Evolutionary conservation across 192 early-diverging fungal genomes (phyloP), one percentile per base, ranked within the genome.

Genomic region (Jimgerdemannia flammicorona): DNA sequence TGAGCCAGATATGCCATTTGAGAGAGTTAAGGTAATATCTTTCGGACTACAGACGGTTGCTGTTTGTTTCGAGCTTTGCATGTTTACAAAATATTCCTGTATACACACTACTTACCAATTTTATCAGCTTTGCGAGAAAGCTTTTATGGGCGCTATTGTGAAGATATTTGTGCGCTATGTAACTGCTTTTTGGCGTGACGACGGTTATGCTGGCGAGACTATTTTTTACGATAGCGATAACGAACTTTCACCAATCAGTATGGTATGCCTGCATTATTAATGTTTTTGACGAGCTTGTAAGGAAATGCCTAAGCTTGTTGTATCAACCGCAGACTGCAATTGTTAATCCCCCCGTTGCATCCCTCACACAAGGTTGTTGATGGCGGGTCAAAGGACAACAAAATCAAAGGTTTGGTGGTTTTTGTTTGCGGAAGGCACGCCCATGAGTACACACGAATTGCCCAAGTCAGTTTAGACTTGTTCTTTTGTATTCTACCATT

Each of bases 81-180:
- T 29, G 29, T 29, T 29, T 29, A 29, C 29, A 29, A 29, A 29
- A 29, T 0, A 29, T 29, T 29, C 29, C 29, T 72, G 43, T 72
- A 43, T 59, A 54, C 43, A 9, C 4, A 18, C 40, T 72, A 59
- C 44, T 74, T 18, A 18, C 0, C 40, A n/a, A 11, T 67, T 20
- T 40, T 9, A 29, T 10, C 69, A 75, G 74, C 44, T 75, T n/a
- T 75, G 74, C 43, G 74, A 75, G 68, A 75, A 75, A 41, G 43
- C 44, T 6, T 75, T 75, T n/a, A 75, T 75, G 74, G 66, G 65
- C 9, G 4, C 74, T 3, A 20, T 43, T 17, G 67, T 75, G 7
- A 75, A 75, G 44, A 43, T 75, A 17, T 18, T 43, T 70, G 4
- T 75, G 40, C 65, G 44, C 11, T 75, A 75, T 70, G 74, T 70